Evolutionary conservation across 371 early-diverging fungal species (phyloP), one percentile per base, ranked within the genome.

Genomic region (Nosema granulosis): DNA sequence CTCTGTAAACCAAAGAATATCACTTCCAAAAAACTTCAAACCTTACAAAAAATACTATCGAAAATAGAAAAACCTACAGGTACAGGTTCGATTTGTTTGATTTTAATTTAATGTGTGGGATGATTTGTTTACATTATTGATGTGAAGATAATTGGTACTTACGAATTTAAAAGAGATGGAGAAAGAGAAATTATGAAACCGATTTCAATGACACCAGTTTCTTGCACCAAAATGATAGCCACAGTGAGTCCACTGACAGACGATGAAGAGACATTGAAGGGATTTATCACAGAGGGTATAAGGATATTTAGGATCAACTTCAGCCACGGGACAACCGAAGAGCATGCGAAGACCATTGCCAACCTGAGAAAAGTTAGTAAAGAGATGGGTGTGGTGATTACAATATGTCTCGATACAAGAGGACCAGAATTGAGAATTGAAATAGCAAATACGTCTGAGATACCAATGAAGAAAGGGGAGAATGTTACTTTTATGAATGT

Each of bases 231-330:
- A 68, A 84, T 84, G 51, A 78, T 84, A 1, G 75, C 74, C 35
- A 86, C 86, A 29, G 31, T 86, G 22, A 84, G 86, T 18, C 81
- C 84, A 34, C 49, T 26, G 9, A 38, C 74, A 12, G 61, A 50
- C 18, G 65, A 74, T 18, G 37, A 80, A 75, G 68, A 86, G 54
- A 79, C 59, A 59, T 68, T 89, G 11, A 49, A 58, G 52, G 29
- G 83, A 24, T 81, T 89, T 37, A 74, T 87, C 29, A 78, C 85
- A 57, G 82, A 92, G 16, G 98, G 98, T 66, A 91, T 96, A 89
- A 93, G 91, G 85, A 91, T 97, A 74, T 92, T 90, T 62, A 90
- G 98, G 76, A 90, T 90, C 22, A 90, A 90, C 77, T 76, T 88
- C 75, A 84, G 84, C 78, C 90, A 90, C 82, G 87, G 85, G 57